Conservation (phyloP, 2,329 filamentous ascomycete species). For the Hymenoscyphus fraxineus region DNA sequence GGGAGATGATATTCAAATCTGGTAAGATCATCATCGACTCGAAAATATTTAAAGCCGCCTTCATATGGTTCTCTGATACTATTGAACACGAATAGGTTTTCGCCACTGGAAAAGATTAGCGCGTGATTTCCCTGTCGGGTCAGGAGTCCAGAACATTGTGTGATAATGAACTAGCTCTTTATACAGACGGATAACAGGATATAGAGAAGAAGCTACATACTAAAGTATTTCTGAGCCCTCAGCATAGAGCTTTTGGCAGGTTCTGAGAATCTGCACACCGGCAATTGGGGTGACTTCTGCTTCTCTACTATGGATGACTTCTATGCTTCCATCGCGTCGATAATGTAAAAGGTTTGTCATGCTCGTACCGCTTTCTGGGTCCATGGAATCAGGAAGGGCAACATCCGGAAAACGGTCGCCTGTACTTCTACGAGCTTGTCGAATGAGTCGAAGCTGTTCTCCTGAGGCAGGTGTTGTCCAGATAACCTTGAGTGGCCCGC, state of each 20-base stretch:
- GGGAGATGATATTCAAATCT: neutral
- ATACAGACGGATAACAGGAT: too few species aligned
- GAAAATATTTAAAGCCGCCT: neutral
- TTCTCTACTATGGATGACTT: neutral
- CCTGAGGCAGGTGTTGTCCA: too few species aligned
- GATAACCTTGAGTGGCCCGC: too few species aligned
- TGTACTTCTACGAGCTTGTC: too few species aligned
- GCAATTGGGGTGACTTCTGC: neutral
- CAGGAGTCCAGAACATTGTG: too few species aligned
- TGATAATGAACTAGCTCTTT: too few species aligned
- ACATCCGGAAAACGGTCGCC: too few species aligned
- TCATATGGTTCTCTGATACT: neutral
- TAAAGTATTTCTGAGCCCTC: neutral
- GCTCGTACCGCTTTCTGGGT: too few species aligned
- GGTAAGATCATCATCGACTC: neutral
- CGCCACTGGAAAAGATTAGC: neutral
- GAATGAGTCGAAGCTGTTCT: too few species aligned
- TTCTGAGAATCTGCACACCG: neutral
- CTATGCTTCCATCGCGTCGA: neutral
- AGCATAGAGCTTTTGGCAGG: neutral
- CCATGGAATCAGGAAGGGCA: too few species aligned
- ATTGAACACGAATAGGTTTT: neutral
- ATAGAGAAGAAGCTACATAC: too few species aligned
- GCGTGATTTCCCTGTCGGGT: too few species aligned
- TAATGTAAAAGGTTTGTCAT: neutral